Percentiles rank a stretch among this genome's conserved stretches.
These are phyloP conservation scores for Isatis lusitanica DNA, from an alignment of 441 rosid genomes.

Conservation along the genomic window DNA sequence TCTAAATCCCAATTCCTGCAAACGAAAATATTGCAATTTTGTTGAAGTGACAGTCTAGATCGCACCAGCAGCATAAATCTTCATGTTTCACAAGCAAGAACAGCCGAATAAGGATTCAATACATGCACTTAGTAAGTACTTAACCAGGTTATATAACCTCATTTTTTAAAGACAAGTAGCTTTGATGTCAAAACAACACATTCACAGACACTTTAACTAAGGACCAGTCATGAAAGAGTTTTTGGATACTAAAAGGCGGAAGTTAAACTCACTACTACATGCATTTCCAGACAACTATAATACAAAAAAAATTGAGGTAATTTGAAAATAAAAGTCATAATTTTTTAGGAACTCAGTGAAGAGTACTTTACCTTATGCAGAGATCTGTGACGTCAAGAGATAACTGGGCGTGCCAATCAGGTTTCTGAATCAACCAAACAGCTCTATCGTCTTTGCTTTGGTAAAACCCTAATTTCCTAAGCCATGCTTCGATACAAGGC, in stretches of 20 bases:
- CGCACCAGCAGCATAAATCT: not conserved
- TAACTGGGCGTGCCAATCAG: slow-evolving; percentile 87
- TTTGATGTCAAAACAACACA: slow-evolving; percentile 7
- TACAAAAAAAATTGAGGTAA: not conserved
- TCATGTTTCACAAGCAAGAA: not conserved
- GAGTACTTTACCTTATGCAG: slow-evolving; percentile 63
- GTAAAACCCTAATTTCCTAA: slow-evolving; percentile 65
- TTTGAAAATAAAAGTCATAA: not conserved
- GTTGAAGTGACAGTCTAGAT: not conserved
- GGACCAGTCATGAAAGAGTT: not conserved
- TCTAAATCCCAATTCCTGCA: not conserved
- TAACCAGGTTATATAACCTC: not conserved
- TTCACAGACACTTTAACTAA: not conserved
- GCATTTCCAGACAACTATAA: not conserved
- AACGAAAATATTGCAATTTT: not conserved
- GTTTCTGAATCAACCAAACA: slow-evolving; percentile 73
- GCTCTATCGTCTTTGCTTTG: slow-evolving; percentile 82
- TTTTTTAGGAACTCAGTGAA: not conserved
- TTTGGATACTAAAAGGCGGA: not conserved
- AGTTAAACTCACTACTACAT: not conserved
- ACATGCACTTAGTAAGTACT: not conserved
- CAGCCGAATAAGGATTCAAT: not conserved
- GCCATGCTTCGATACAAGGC: slow-evolving; percentile 96
- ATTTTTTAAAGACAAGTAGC: not conserved
- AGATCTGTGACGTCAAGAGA: slow-evolving; percentile 91